These are phyloP conservation scores for Nakaseomyces sp. DNA, from an alignment of 1,139 yeast species.

Conservation along the genomic window DNA sequence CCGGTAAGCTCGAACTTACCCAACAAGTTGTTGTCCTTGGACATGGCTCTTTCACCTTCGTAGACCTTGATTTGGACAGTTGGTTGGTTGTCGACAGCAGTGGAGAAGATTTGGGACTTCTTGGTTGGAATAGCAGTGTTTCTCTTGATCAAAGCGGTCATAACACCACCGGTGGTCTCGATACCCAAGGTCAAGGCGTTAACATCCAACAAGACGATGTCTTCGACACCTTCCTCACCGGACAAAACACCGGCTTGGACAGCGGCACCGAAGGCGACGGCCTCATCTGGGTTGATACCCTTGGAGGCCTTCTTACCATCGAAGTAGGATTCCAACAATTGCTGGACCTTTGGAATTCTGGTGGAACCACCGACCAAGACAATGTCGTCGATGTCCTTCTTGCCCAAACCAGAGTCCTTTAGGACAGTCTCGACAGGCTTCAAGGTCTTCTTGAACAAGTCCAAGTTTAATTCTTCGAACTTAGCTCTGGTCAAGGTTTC, in stretches of 20 bases:
- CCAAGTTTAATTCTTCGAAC: conserved; percentile 86
- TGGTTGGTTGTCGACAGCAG: conserved; percentile 94
- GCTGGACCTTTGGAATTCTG: conserved; percentile 95
- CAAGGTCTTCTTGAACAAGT: conserved; percentile 78
- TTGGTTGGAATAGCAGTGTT: conserved; percentile 93
- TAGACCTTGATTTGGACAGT: conserved; percentile 88
- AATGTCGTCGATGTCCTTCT: conserved; percentile 79
- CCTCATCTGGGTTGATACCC: conserved; percentile 97
- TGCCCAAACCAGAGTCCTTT: conserved; percentile 78
- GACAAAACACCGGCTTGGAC: conserved; percentile 94
- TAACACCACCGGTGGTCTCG: conserved; percentile 96
- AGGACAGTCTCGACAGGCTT: conserved; percentile 91
- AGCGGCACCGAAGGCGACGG: conserved; percentile 96
- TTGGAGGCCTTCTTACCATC: conserved; percentile 90
- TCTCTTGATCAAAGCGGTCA: conserved; percentile 93
- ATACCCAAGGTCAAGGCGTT: conserved; percentile 92
- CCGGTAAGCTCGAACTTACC: conserved; percentile 93
- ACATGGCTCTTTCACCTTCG: conserved; percentile 95
- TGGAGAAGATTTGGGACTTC: conserved; percentile 91
- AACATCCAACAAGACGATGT: conserved; percentile 78
- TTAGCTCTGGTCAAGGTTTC: conserved; percentile 91
- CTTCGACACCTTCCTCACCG: conserved; percentile 69
- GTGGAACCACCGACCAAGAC: conserved; percentile 97
- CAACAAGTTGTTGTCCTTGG: conserved; percentile 86
- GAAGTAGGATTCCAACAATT: conserved; percentile 76